Evolutionary conservation across 176 grass and related monocot species (phyloP).

Genomic region (Aechmea fasciata): DNA sequence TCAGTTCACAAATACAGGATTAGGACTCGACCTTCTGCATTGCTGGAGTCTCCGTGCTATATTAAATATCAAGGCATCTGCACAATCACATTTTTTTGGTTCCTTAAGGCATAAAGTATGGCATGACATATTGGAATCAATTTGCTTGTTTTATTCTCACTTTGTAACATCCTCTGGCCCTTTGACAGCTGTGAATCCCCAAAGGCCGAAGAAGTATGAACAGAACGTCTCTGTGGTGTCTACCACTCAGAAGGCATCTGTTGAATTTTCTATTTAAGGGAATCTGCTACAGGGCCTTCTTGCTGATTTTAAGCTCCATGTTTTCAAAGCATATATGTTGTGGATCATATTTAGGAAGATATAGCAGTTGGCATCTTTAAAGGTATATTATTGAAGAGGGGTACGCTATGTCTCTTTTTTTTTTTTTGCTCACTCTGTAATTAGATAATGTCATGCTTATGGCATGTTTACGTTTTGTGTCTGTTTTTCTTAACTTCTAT

Average conservation of each 20-base stretch:
- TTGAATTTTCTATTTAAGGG: neutral
- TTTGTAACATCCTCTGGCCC: neutral
- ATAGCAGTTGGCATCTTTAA: neutral
- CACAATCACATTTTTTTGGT: neutral
- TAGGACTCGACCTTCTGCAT: neutral
- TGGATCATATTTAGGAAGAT: neutral
- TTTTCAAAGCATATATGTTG: neutral
- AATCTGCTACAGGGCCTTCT: neutral
- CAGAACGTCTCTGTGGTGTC: neutral
- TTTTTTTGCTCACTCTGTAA: no score
- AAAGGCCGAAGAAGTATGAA: neutral
- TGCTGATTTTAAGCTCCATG: neutral
- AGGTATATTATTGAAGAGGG: neutral
- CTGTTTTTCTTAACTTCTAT: no score
- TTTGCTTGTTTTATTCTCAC: neutral
- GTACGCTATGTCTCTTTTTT: neutral
- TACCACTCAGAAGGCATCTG: conserved; percentile 1
- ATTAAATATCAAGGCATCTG: neutral
- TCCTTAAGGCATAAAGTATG: neutral
- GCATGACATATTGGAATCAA: neutral
- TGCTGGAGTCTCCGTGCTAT: neutral
- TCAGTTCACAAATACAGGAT: neutral
- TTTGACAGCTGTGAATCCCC: neutral
- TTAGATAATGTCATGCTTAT: no score
- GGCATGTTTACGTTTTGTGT: no score